Conservation (phyloP, 2,329 filamentous ascomycete genomes). For the Claviceps pazoutovae region DNA sequence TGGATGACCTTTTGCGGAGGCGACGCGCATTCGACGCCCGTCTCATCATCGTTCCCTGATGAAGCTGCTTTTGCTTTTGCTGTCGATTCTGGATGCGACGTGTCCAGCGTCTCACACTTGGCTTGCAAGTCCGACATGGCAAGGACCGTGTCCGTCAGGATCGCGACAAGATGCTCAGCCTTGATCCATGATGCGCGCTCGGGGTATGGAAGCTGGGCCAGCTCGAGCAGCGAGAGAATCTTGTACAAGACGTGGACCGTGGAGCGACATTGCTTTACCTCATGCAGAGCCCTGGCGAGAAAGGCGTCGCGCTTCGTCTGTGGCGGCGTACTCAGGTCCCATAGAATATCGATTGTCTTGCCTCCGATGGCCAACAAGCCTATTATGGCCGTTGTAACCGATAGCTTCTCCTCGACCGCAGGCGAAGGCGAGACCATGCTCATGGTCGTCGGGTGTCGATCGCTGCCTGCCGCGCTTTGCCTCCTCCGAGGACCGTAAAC, state of each 20-base stretch:
- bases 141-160: slow-evolving; percentile 22
- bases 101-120: slow-evolving; percentile 12
- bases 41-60: background rate
- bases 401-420: slow-evolving; percentile 14
- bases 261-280: slow-evolving; percentile 24
- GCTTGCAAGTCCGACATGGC: slow-evolving; percentile 21
- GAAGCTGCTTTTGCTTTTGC: background rate
- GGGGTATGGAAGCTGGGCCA: slow-evolving; percentile 19
- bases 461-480: background rate
- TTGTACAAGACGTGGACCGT: slow-evolving; percentile 23
- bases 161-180: slow-evolving; percentile 21
- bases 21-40: background rate
- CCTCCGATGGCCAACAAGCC: slow-evolving; percentile 23
- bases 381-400: slow-evolving; percentile 22
- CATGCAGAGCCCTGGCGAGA: slow-evolving; percentile 19
- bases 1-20: slow-evolving; percentile 15
- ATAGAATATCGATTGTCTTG: slow-evolving; percentile 20
- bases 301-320: slow-evolving; percentile 12
- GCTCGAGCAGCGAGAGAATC: slow-evolving; percentile 19
- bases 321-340: slow-evolving; percentile 20
- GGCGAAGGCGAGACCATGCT: slow-evolving; percentile 2
- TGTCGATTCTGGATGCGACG: background rate
- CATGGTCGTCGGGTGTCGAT: background rate
- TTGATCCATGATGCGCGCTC: slow-evolving; percentile 22
- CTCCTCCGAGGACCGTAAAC: background rate